Percentiles rank a stretch among this genome's conserved stretches.
Conservation (phyloP, 2,329 filamentous ascomycete species). For the Colletotrichum cereale region DNA sequence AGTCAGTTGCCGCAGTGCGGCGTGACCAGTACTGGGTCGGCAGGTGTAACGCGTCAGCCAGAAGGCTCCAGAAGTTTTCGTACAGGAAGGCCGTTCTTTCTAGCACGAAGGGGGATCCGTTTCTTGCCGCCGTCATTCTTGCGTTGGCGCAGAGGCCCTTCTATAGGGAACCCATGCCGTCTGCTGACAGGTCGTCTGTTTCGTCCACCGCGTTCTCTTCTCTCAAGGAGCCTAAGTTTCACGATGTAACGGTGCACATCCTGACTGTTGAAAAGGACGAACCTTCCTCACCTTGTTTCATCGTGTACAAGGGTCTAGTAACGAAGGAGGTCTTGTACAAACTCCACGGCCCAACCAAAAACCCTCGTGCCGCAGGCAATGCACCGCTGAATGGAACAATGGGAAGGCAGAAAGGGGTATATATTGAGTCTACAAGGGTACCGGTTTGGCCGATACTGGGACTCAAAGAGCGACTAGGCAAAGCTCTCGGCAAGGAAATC, state of each 20-base stretch:
- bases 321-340: not conserved
- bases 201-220: not conserved
- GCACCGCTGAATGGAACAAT: no score
- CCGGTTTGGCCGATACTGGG: constrained; percentile 67
- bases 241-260: not conserved
- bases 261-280: not conserved
- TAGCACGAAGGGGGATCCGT: not conserved
- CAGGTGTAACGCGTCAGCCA: not conserved
- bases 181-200: not conserved
- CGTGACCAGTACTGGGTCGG: not conserved
- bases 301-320: not conserved
- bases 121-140: not conserved
- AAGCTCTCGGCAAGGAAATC: constrained; percentile 64
- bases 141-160: not conserved
- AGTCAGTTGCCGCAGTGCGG: no score
- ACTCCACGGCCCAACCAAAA: not conserved
- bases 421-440: constrained; percentile 61
- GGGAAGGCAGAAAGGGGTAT: constrained; percentile 49
- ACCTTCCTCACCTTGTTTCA: not conserved
- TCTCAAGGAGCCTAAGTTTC: not conserved
- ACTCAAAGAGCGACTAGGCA: constrained; percentile 65
- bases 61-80: not conserved
- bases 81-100: not conserved
- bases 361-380: not conserved
- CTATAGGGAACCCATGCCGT: not conserved